phyloP scores from a whole-genome alignment of 768 basidiomycete genomes.

The Cyclocybe cylindracea region DNA sequence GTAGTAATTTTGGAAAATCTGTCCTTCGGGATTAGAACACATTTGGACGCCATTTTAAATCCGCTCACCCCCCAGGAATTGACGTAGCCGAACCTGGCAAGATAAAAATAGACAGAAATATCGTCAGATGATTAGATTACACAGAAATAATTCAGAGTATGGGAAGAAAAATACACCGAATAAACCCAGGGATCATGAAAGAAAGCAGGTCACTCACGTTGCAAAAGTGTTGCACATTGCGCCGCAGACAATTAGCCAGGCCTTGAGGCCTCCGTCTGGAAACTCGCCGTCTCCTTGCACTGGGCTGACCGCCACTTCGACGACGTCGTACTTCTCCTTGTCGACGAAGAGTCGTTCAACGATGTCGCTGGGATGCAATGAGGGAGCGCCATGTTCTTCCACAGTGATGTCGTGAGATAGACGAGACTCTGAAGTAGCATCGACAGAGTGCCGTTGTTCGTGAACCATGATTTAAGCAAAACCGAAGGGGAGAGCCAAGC shows the following conservation, averaged over 20 bases:
- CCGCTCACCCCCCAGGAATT: conserved; percentile 73
- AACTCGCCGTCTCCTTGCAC: conserved; percentile 22
- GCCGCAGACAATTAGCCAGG: conserved; percentile 50
- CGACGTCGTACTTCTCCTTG: conserved; percentile 12
- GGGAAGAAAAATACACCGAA: background rate
- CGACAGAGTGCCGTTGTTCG: too few relatives aligned
- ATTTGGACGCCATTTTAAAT: background rate
- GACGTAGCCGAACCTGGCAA: conserved; percentile 60
- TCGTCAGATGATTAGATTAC: conserved; percentile 7
- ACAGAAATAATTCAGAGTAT: background rate
- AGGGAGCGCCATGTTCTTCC: background rate
- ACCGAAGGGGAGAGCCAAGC: too few relatives aligned
- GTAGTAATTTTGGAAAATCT: conserved; percentile 80
- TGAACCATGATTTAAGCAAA: too few relatives aligned
- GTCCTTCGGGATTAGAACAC: conserved; percentile 1
- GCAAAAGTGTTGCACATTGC: conserved; percentile 48
- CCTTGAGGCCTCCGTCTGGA: conserved; percentile 45
- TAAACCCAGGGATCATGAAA: background rate
- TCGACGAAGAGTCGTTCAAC: background rate
- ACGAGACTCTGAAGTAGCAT: background rate
- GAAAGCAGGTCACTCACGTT: conserved; percentile 33
- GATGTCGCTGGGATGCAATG: background rate
- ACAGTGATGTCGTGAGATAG: conserved; percentile 12
- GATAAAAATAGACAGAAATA: conserved; percentile 10
- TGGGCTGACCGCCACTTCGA: conserved; percentile 1